Evolutionary conservation across 176 grass and related monocot genomes (phyloP), one percentile per base, ranked within the genome.

Genomic region (Avena sativa): DNA sequence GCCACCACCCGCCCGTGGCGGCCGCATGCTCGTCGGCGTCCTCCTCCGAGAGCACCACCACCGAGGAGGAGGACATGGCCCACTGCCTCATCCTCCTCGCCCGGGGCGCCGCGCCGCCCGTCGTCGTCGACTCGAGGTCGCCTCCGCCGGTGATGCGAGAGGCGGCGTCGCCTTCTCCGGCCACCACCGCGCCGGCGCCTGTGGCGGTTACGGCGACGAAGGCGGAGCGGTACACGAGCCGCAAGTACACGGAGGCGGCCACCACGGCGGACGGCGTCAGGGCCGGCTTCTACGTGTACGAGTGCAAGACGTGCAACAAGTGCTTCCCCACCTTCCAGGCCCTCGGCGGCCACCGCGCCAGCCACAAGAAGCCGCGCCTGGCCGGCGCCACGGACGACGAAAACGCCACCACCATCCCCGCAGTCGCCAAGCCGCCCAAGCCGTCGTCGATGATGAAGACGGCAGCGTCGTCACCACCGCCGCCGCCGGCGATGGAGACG

Each of bases 261-360:
- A 67, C 84, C 52, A 74, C 84, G 49, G 70, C 53, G 32, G 83
- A 72, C 52, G 76, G 83, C 82, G 79, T 79, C 68, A 16, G 16
- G 71, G 84, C 89, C 74, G 81, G 75, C 8, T 81, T 77, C 75
- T 86, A 84, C 61, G 86, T 87, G 9, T 95, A 89, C 72, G 79
- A 88, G 59, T 98, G 95, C 88, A 95, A 89, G 86, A 98, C 89
- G 25, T 98, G 95, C 83, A 90, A 87, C 77, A 98, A 95, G 72
- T 86, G 91, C 73, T 98, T 95, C 87, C 80, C 85, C 60, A 89
- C 91, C 71, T 98, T 98, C 90, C 95, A 98, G 26, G 96, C 96
- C 4, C 96, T 96, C 77, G 96, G 96, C 55, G 96, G 96, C 36
- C 96, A 98, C 84, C 93, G 92, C 14, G 90, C 97, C 34, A 98